Evolutionary conservation across 805 yeast genomes (phyloP), one percentile per base, ranked within the genome.

Genomic region (Barnettozyma wickerhamii): DNA sequence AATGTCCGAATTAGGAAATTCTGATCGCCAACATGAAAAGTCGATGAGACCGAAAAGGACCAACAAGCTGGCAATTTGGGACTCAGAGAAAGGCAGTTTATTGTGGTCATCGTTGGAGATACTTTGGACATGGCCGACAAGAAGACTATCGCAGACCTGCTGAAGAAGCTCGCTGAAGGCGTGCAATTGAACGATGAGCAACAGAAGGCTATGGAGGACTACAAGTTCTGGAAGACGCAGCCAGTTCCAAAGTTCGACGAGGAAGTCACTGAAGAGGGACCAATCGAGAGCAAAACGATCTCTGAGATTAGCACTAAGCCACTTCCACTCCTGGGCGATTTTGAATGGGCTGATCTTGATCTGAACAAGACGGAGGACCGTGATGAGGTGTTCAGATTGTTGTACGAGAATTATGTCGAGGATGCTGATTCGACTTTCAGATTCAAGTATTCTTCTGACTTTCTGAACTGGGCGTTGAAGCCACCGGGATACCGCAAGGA

Each of bases 151-250:
- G 81, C 80, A 50, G 86, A 84, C 44, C 69, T 85, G 38, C 62
- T 85, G 48, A 59, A 63, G 48, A 50, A 59, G 37, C 53, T 68
- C 10, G 60, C 60, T 7, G 50, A 40, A 23, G 61, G 62, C 6
- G 55, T 42, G 4, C 71, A 71, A 47, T 65, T 80, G 35, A 68
- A 70, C n/a, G 79, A 70, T 33, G 68, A 72, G 24, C 82, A 81
- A 59, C 68, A 74, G 52, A 82, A 81, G 48, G 75, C 80, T 18
- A 88, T 89, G 85, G 79, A 84, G 38, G 95, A 90, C 57, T 87
- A 90, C 69, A 87, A 85, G 66, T 93, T 93, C 65, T 93, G 99
- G 99, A 86, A 84, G 56, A 93, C 99, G 3, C 99, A 93, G 65
- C 99, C 99, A 0, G 98, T 93, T 17, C 75, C 89, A 7, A 71